Evolutionary conservation across 805 yeast species (phyloP).

Genomic region (Zygoascus bituminiphila): DNA sequence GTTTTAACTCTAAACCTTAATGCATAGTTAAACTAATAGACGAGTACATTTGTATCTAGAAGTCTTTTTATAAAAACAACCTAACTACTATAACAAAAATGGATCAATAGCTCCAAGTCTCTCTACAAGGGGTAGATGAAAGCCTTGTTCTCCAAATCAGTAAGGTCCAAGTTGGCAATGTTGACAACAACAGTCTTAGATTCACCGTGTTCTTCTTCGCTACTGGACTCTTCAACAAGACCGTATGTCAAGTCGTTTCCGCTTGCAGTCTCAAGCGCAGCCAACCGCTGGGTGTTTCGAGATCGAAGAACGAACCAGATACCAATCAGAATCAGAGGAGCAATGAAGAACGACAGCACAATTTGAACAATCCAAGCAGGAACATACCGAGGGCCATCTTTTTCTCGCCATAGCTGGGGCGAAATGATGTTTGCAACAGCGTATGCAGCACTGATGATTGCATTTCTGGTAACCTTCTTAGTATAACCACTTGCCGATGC

Average conservation of each 20-base stretch:
- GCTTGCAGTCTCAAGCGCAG: slow-evolving; percentile 17
- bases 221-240: not conserved
- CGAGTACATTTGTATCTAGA: too few relatives aligned
- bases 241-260: not conserved
- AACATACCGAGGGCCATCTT: slow-evolving; percentile 38
- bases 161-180: too few relatives aligned
- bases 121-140: too few relatives aligned
- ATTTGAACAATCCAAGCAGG: slow-evolving; percentile 44
- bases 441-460: slow-evolving; percentile 38
- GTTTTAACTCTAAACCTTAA: too few relatives aligned
- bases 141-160: too few relatives aligned
- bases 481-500: slow-evolving; percentile 47
- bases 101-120: too few relatives aligned
- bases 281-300: slow-evolving; percentile 38
- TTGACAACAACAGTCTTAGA: slow-evolving; percentile 27
- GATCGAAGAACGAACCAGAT: slow-evolving; percentile 38
- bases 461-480: slow-evolving; percentile 41
- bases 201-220: slow-evolving; percentile 4
- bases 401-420: slow-evolving; percentile 40
- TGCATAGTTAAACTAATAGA: too few relatives aligned
- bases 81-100: too few relatives aligned
- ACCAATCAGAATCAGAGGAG: slow-evolving; percentile 38
- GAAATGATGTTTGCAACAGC: slow-evolving; percentile 46
- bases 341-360: slow-evolving; percentile 34
- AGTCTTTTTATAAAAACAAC: too few relatives aligned